These are phyloP conservation scores for Casuarina cunninghamiana DNA, from an alignment of 306 rosid species.

Conservation along the genomic window DNA sequence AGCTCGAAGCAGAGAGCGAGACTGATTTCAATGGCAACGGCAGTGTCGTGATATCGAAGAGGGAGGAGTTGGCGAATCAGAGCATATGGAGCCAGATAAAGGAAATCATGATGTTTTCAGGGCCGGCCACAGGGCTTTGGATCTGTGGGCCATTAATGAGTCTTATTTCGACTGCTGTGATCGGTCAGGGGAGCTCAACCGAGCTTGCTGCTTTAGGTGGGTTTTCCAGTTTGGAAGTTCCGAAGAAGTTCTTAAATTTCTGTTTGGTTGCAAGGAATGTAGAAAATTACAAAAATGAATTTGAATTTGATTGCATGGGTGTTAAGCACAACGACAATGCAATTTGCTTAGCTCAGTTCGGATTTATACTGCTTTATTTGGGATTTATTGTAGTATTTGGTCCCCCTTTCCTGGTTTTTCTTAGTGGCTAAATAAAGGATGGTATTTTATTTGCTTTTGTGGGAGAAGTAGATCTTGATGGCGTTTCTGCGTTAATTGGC, in stretches of 20 bases:
- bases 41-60: slow-evolving; percentile 7
- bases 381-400: neutral
- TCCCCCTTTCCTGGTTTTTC: neutral
- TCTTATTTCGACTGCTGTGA: slow-evolving; percentile 34
- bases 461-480: neutral
- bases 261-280: neutral
- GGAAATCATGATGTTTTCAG: slow-evolving; percentile 36
- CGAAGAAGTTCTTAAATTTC: neutral
- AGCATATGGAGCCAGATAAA: slow-evolving; percentile 31
- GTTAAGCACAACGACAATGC: neutral
- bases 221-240: neutral
- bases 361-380: neutral
- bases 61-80: slow-evolving; percentile 23
- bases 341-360: neutral
- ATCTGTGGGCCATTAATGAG: slow-evolving; percentile 39
- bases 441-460: neutral
- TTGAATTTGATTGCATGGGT: neutral
- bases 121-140: slow-evolving; percentile 39
- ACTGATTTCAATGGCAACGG: neutral
- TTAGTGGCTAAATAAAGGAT: neutral
- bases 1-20: neutral
- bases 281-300: neutral
- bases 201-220: slow-evolving; percentile 50
- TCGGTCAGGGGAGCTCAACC: slow-evolving; percentile 32
- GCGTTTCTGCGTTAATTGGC: slow-evolving; percentile 1